Conservation (phyloP, 2,329 filamentous ascomycete species). For the Aspergillus intermedius region DNA sequence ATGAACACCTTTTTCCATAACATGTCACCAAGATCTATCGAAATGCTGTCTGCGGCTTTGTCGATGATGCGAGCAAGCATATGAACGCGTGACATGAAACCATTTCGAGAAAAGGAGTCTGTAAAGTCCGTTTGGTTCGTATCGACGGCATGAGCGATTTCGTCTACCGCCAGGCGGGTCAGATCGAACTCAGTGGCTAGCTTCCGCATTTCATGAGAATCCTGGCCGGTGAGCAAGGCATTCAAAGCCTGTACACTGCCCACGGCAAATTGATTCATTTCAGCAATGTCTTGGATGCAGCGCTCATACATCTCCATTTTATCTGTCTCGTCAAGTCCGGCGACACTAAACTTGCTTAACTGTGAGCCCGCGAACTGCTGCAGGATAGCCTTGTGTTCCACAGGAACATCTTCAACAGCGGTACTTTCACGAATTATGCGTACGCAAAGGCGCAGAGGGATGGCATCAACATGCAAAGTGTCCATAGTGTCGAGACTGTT, state of each 20-base stretch:
- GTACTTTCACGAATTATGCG: constrained; percentile 68
- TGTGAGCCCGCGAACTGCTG: constrained; percentile 58
- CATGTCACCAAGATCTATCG: constrained; percentile 52
- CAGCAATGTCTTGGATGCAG: constrained; percentile 63
- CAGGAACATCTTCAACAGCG: constrained; percentile 46
- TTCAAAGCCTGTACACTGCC: constrained; percentile 66
- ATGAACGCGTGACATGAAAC: constrained; percentile 52
- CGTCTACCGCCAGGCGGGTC: constrained; percentile 56
- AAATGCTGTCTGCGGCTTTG: constrained; percentile 57
- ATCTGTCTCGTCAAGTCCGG: constrained; percentile 50
- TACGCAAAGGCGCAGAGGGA: constrained; percentile 53
- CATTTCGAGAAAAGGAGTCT: constrained; percentile 31
- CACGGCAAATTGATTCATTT: constrained; percentile 57
- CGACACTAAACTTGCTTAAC: constrained; percentile 54
- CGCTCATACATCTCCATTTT: constrained; percentile 57
- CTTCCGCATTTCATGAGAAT: constrained; percentile 48
- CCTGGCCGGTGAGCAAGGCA: constrained; percentile 35
- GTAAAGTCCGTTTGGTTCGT: constrained; percentile 38
- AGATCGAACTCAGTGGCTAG: constrained; percentile 58
- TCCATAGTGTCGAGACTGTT: constrained; percentile 19
- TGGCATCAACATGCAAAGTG: constrained; percentile 28
- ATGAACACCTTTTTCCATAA: constrained; percentile 73
- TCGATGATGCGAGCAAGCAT: constrained; percentile 54
- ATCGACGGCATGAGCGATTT: constrained; percentile 53
- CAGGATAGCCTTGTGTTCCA: constrained; percentile 55